Conservation (phyloP, 306 rosid species). For the apple (Malus domestica) region ASM211411v1 NC_041798.1:32379501-32380000, state of each 20-base stretch:
- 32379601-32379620: slow-evolving; percentile 51
- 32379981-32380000: background rate
- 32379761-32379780: background rate
- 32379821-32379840: background rate
- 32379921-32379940: background rate
- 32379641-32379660: slow-evolving; percentile 70
- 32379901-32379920: background rate
- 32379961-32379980: too few relatives aligned
- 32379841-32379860: background rate
- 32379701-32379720: slow-evolving; percentile 45
- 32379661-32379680: slow-evolving; percentile 58
- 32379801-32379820: background rate
- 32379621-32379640: slow-evolving; percentile 65
- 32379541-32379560: background rate
- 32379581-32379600: slow-evolving; percentile 34
- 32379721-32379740: background rate
- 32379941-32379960: background rate
- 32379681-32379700: slow-evolving; percentile 40
- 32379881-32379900: background rate
- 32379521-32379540: background rate
- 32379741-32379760: background rate
- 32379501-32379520: background rate
- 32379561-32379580: slow-evolving; percentile 56
- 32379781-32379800: background rate
- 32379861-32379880: background rate